Base-by-base conservation (phyloP, 352 stramenopile species). In the Globisporangium spinosum region DNA sequence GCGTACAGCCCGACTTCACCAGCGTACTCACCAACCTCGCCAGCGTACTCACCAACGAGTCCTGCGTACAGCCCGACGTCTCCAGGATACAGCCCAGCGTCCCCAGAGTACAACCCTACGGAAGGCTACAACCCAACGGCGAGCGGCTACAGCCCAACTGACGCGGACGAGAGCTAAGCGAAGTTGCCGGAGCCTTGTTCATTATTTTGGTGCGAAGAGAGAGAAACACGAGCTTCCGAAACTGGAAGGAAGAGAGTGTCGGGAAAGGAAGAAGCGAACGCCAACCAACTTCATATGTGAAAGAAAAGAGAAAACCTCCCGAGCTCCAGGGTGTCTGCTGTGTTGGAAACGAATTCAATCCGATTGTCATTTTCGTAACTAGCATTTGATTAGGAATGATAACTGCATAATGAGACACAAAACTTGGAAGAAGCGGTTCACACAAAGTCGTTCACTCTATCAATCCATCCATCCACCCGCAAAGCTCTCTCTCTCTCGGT, bases 111-210 rank as follows among this genome's bases (percentile, higher is more conserved):
- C 65, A 85, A 64, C 12, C 87, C 89, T 8, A 97, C 89, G n/a
- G 83, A 90, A 64, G 79, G 77, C 32, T 92, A 92, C 74, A 89
- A 90, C 64, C 82, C 84, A 43, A 79, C 74, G 63, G 82, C 79
- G n/a, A 90, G 82, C 59, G 82, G 82, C 61, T 92, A 92, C 70
- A 92, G 84, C 29, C 84, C 84, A 55, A 90, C 84, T 10, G 82
- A 90, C 62, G 82, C 66, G 45, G 79, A 90, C 49, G 80, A 89
- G 54, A 85, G 70, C 59, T 77, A 75, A 65, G 71, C 73, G 15
- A 75, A 81, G 66, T 77, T 25, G 49, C 47, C 20, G 17, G 17
- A 35, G 43, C 27, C 34, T n/a, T 61, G 56, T 61, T 61, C 27
- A 61, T 61, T 61, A 38, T 57, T 34, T 56, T 45, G 40, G 59